Conservation (phyloP, 306 rosid species). For the Medicago ruthenica region DNA sequence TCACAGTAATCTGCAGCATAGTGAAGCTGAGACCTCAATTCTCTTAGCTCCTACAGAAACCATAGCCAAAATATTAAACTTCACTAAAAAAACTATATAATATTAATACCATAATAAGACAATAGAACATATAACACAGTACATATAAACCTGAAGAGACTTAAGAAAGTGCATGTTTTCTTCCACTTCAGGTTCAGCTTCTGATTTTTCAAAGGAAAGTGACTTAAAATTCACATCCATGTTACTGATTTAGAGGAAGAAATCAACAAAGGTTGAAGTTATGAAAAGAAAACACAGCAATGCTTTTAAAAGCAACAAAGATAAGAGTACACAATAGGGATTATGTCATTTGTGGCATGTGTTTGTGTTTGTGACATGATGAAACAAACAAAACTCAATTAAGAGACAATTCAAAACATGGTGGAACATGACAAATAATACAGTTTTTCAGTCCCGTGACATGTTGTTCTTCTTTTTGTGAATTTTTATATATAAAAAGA, state of each 20-base stretch:
- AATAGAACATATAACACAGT: neutral
- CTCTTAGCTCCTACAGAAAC: slow-evolving; percentile 69
- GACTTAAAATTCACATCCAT: slow-evolving; percentile 57
- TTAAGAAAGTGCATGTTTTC: slow-evolving; percentile 56
- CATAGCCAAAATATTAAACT: slow-evolving; percentile 5
- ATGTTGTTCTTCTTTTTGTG: slow-evolving; percentile 43
- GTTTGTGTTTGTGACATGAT: slow-evolving; percentile 12
- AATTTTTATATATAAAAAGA: slow-evolving; percentile 28
- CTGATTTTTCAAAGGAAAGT: slow-evolving; percentile 49
- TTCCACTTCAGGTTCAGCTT: slow-evolving; percentile 43
- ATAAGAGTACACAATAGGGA: too few species aligned
- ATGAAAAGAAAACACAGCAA: slow-evolving; percentile 1
- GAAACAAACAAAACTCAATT: slow-evolving; percentile 48
- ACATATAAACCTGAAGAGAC: slow-evolving; percentile 69
- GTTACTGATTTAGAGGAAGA: slow-evolving; percentile 33
- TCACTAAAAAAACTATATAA: neutral
- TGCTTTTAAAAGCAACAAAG: neutral
- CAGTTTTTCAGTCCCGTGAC: slow-evolving; percentile 71
- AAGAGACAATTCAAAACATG: slow-evolving; percentile 31
- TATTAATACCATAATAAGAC: neutral
- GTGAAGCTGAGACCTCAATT: slow-evolving; percentile 80
- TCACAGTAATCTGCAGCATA: slow-evolving; percentile 90
- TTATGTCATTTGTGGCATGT: neutral
- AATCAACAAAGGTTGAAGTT: slow-evolving; percentile 12
- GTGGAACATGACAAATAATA: slow-evolving; percentile 63